Conservation (phyloP, 78 protist species). For the Dictyostelium purpureum region DNA sequence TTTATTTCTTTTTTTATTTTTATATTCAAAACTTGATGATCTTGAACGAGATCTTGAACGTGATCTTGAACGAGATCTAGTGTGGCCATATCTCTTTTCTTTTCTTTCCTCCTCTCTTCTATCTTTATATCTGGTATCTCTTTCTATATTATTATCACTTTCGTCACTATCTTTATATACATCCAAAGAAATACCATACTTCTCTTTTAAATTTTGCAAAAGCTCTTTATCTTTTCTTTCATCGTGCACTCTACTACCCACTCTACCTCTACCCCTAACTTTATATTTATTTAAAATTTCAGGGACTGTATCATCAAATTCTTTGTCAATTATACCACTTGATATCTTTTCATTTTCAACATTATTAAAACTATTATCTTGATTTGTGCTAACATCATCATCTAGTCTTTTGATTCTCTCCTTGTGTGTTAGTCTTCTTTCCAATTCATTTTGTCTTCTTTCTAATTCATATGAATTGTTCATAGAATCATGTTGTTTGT, state of each 20-base stretch:
- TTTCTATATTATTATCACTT: background rate
- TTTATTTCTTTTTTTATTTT: no score
- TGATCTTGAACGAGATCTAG: background rate
- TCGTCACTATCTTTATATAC: background rate
- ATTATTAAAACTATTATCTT: background rate
- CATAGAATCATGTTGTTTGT: background rate
- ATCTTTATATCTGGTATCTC: background rate
- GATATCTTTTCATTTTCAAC: background rate
- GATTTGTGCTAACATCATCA: background rate
- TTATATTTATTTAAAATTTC: constrained; percentile 26
- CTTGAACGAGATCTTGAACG: background rate
- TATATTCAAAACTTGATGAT: no score
- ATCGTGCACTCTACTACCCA: constrained; percentile 72
- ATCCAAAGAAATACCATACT: constrained; percentile 53
- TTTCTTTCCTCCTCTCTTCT: background rate
- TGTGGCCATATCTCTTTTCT: background rate
- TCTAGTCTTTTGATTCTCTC: background rate
- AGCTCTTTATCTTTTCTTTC: constrained; percentile 60
- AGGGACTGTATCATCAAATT: constrained; percentile 57
- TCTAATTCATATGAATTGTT: background rate
- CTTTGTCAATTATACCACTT: background rate
- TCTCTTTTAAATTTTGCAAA: background rate
- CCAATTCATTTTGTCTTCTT: background rate
- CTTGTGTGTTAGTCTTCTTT: background rate
- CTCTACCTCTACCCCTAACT: constrained; percentile 75